Evolutionary conservation across 2,329 filamentous ascomycete genomes (phyloP).

Genomic region (Scleromitrula shiraiana): DNA sequence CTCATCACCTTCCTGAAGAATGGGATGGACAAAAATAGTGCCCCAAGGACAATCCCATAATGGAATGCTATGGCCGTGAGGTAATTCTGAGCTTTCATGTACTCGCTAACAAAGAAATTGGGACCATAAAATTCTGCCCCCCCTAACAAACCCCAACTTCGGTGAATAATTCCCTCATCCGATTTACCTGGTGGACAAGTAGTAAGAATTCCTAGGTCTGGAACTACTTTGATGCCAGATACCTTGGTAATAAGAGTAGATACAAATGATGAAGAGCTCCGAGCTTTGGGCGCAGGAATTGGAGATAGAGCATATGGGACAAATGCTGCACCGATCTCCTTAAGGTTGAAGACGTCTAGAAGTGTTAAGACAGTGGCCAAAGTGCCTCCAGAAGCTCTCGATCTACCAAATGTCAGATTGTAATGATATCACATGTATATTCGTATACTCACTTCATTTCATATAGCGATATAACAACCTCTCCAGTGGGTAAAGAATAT

Average conservation of each 20-base stretch:
- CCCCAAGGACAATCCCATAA: constrained; percentile 37
- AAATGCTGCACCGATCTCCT: constrained; percentile 38
- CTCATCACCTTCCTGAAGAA: constrained; percentile 36
- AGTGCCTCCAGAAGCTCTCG: constrained; percentile 55
- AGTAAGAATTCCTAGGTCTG: constrained; percentile 47
- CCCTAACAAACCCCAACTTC: constrained; percentile 53
- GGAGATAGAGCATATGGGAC: constrained; percentile 52
- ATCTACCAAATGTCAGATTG: constrained; percentile 29
- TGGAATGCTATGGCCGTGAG: constrained; percentile 44
- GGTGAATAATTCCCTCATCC: constrained; percentile 48
- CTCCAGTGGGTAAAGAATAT: constrained; percentile 41
- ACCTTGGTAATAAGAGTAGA: constrained; percentile 38
- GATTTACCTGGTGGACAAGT: constrained; percentile 42
- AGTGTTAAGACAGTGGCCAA: constrained; percentile 57
- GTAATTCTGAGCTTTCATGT: constrained; percentile 42
- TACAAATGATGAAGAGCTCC: constrained; percentile 6
- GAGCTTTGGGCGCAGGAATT: constrained; percentile 32
- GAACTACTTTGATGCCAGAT: constrained; percentile 42
- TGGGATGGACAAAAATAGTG: constrained; percentile 32
- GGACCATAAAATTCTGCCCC: constrained; percentile 46
- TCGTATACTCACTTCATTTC: constrained; percentile 32
- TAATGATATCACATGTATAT: not conserved
- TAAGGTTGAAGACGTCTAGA: constrained; percentile 44
- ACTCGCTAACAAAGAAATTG: constrained; percentile 52
- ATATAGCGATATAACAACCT: constrained; percentile 45